These are phyloP conservation scores for Dioscorea dumetorum DNA, from an alignment of 106 monocot genomes.

Conservation along the genomic window DNA sequence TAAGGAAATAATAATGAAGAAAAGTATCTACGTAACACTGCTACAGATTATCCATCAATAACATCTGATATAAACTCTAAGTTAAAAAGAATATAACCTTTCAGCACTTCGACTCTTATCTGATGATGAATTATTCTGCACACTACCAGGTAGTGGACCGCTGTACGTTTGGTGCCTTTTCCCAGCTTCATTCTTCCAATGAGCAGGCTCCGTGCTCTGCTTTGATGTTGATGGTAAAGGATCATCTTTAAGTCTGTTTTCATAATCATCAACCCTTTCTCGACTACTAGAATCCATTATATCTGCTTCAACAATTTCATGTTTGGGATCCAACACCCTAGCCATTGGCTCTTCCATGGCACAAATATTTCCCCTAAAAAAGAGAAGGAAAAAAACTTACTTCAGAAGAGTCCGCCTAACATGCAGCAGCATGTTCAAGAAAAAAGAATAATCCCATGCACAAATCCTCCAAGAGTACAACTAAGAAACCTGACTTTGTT, in stretches of 20 bases:
- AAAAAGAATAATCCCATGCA: neutral
- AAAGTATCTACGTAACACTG: too few species aligned
- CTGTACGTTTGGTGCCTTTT: slow-evolving; percentile 50
- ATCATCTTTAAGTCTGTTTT: slow-evolving; percentile 33
- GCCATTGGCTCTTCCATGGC: neutral
- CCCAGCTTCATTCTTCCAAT: slow-evolving; percentile 28
- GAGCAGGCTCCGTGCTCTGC: slow-evolving; percentile 24
- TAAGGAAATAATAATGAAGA: too few species aligned
- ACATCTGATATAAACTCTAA: neutral
- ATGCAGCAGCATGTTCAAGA: neutral
- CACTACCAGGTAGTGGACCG: slow-evolving; percentile 36
- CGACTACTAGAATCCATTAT: slow-evolving; percentile 18
- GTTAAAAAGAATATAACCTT: slow-evolving; percentile 25
- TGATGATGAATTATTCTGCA: slow-evolving; percentile 19
- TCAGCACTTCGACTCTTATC: slow-evolving; percentile 44
- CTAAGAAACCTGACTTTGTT: too few species aligned
- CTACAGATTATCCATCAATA: too few species aligned
- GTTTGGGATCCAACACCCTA: neutral
- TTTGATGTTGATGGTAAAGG: slow-evolving; percentile 36
- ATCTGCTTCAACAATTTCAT: slow-evolving; percentile 2
- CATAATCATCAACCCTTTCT: slow-evolving; percentile 26
- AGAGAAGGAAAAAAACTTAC: neutral
- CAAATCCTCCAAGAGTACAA: too few species aligned
- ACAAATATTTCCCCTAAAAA: neutral
- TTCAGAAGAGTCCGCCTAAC: neutral